Evolutionary conservation across 2,329 filamentous ascomycete species (phyloP).

Genomic region (Clonostachys rosea): DNA sequence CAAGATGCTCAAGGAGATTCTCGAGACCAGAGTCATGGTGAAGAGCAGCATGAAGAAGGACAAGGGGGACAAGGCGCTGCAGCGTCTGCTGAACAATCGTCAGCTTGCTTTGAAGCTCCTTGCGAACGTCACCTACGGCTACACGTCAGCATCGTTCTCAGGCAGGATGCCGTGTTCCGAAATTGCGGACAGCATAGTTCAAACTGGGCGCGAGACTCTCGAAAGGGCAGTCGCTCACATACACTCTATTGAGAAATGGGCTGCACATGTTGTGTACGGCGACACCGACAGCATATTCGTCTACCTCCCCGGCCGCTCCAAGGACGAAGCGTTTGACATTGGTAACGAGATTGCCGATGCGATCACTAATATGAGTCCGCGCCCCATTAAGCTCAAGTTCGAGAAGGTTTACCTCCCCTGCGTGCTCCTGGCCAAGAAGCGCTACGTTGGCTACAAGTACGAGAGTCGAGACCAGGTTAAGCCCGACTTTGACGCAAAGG

Average conservation of each 20-base stretch:
- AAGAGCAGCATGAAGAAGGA: constrained; percentile 95
- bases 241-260: constrained; percentile 82
- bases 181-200: constrained; percentile 96
- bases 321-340: constrained; percentile 85
- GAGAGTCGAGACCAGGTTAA: constrained; percentile 69
- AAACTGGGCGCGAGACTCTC: constrained; percentile 89
- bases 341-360: constrained; percentile 87
- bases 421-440: constrained; percentile 90
- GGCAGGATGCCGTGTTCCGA: constrained; percentile 97
- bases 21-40: constrained; percentile 96
- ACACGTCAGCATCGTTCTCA: constrained; percentile 94
- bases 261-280: constrained; percentile 94
- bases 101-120: constrained; percentile 93
- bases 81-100: constrained; percentile 86
- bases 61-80: constrained; percentile 80
- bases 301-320: constrained; percentile 80
- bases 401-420: constrained; percentile 98
- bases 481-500: constrained; percentile 95
- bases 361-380: constrained; percentile 85
- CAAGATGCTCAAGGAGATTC: constrained; percentile 93
- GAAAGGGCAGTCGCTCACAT: constrained; percentile 92
- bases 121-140: constrained; percentile 98
- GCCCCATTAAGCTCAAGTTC: constrained; percentile 92
- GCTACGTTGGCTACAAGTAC: constrained; percentile 97
- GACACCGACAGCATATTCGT: constrained; percentile 96